Base-by-base conservation (phyloP, 164 flowering plant genomes). In the Santalum album region DNA sequence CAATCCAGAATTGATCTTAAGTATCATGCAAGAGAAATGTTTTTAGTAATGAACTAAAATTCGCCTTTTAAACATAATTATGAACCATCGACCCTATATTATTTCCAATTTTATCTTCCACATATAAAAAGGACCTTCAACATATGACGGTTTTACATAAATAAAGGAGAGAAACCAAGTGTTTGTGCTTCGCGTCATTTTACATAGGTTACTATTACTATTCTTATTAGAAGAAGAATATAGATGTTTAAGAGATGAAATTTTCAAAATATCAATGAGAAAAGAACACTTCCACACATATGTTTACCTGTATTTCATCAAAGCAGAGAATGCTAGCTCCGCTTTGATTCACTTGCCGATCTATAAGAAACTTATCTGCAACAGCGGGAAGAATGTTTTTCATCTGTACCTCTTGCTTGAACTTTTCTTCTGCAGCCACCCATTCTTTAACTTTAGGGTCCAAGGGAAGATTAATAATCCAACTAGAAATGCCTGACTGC, bases 271-370 rank as follows among this genome's bases (percentile, higher is more conserved):
- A 14, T n/a, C 17, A 7, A 53, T 35, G 19, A 53, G 45, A 23
- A 36, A 4, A 53, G 22, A 42, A 45, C n/a, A 16, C 34, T 54
- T 39, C 25, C 9, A n/a, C 24, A 20, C 12, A 7, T 7, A 12
- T 4, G 6, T 2, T 50, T 66, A 89, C 98, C 98, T 92, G 98
- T 56, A 92, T 83, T 75, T 92, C 98, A 74, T 92, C 98, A 75
- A 92, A 92, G 73, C 98, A 92, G 43, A 92, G 86, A 72, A 92
- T 63, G 72, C 87, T 84, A 32, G 95, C 96, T 58, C 96, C 96
- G 53, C 70, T 71, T 66, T 73, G 67, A 66, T 71, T 65, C 27
- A 69, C 67, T 64, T 79, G 64, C 26, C 57, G 71, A 53, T 85
- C 82, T 22, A 84, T 70, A 50, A 92, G 89, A 70, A 92, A 86